Percentiles rank a stretch among this genome's conserved stretches.
Evolutionary conservation across 2,329 filamentous ascomycete species (phyloP).

Genomic region (Simplicillium aogashimaense): DNA sequence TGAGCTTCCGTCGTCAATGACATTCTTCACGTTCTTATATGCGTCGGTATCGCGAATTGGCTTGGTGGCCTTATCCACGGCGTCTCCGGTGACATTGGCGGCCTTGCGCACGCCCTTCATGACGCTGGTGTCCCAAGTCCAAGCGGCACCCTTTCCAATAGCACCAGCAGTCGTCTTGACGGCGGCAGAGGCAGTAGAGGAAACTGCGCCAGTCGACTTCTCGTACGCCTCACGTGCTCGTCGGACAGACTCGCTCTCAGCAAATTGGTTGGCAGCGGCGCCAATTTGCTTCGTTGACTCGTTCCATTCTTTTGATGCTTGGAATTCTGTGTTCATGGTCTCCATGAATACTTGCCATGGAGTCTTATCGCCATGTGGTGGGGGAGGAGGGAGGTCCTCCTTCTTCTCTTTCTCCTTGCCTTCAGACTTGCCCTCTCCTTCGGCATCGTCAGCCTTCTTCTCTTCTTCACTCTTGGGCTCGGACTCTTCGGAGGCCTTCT

Average conservation of each 20-base stretch:
- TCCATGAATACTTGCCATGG: constrained; percentile 99
- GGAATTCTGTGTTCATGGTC: constrained; percentile 88
- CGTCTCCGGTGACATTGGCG: constrained; percentile 75
- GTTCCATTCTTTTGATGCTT: constrained; percentile 98
- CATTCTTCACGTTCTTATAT: constrained; percentile 88
- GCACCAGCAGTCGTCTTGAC: constrained; percentile 78
- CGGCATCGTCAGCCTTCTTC: constrained; percentile 25
- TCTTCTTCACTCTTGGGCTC: constrained; percentile 34
- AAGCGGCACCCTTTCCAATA: constrained; percentile 82
- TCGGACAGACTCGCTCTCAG: constrained; percentile 84
- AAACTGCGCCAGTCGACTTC: constrained; percentile 74
- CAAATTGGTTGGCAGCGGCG: constrained; percentile 80
- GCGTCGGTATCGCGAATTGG: constrained; percentile 91
- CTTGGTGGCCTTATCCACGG: constrained; percentile 87
- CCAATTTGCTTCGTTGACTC: constrained; percentile 94
- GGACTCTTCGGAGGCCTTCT: constrained; percentile 28
- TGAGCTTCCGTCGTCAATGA: constrained; percentile 94
- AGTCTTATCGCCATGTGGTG: constrained; percentile 96
- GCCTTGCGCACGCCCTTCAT: constrained; percentile 86
- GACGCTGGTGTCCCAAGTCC: constrained; percentile 94
- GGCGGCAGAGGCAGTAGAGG: constrained; percentile 66
- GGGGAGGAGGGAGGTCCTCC: constrained; percentile 69
- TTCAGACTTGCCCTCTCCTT: constrained; percentile 27
- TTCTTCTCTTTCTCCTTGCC: constrained; percentile 50
- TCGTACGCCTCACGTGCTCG: constrained; percentile 79